Conservation (phyloP, 1,284 basidiomycete species). For the Ceratobasidium sp. region DNA sequence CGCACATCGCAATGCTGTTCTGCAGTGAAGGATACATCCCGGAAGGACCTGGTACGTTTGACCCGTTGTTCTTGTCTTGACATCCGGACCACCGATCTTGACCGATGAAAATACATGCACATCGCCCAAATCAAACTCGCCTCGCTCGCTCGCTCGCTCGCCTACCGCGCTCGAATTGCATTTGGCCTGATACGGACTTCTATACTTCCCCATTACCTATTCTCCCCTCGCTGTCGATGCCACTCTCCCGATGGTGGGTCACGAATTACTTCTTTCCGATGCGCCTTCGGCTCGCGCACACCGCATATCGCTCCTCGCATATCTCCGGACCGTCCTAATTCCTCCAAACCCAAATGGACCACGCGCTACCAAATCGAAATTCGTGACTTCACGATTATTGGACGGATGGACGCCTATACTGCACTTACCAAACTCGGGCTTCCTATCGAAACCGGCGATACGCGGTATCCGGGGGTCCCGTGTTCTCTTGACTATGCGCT, state of each 20-base stretch:
- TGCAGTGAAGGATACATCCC: constrained; percentile 41
- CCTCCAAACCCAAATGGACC: background rate
- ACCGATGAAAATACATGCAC: background rate
- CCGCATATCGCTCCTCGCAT: background rate
- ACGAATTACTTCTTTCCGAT: background rate
- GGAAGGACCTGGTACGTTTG: constrained; percentile 43
- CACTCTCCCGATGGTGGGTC: too few relatives aligned
- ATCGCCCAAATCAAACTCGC: constrained; percentile 17
- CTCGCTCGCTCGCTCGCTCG: background rate
- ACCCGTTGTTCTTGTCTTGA: constrained; percentile 25
- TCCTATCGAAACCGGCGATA: background rate
- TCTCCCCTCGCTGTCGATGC: too few relatives aligned
- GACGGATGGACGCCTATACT: too few relatives aligned
- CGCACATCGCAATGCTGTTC: constrained; percentile 19
- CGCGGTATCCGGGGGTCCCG: too few relatives aligned
- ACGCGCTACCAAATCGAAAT: background rate
- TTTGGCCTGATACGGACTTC: background rate
- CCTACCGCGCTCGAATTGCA: background rate
- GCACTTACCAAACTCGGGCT: background rate
- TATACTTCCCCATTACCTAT: too few relatives aligned
- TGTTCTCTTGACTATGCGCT: too few relatives aligned
- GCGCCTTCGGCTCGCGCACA: background rate
- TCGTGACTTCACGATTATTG: too few relatives aligned
- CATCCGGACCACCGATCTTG: constrained; percentile 28
- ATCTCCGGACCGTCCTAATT: background rate